Conservation (phyloP, 176 grass and related monocot genomes). For the Oryza australiensis region DNA sequence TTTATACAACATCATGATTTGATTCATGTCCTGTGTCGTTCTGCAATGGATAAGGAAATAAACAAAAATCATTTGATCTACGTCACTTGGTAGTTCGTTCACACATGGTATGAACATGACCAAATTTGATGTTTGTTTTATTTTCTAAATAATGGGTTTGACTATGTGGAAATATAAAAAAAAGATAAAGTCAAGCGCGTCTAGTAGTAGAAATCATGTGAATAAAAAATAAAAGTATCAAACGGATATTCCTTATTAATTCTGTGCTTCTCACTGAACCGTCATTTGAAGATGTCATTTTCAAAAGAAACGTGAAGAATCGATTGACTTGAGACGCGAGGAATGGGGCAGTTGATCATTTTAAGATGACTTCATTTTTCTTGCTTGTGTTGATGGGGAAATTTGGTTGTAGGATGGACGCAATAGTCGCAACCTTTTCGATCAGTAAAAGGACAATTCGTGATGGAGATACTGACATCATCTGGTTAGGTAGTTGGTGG, state of each 20-base stretch:
- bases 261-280: not conserved
- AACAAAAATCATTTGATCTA: not conserved
- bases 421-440: not conserved
- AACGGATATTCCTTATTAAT: not conserved
- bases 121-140: not conserved
- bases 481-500: not conserved
- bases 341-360: not conserved
- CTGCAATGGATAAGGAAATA: not conserved
- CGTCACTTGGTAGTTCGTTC: not conserved
- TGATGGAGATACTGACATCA: not conserved
- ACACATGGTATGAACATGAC: not conserved
- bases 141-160: not conserved
- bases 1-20: not conserved
- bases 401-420: not conserved
- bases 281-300: not conserved
- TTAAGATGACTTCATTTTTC: not conserved
- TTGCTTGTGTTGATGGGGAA: not conserved
- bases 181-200: not conserved
- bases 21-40: not conserved
- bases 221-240: not conserved
- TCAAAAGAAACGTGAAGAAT: conserved; percentile 24
- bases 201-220: not conserved
- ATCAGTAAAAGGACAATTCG: not conserved
- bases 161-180: not conserved
- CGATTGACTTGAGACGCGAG: not conserved